phyloP scores from a whole-genome alignment of 495 filamentous ascomycete genomes.

The Elasticomyces elasticus region DNA sequence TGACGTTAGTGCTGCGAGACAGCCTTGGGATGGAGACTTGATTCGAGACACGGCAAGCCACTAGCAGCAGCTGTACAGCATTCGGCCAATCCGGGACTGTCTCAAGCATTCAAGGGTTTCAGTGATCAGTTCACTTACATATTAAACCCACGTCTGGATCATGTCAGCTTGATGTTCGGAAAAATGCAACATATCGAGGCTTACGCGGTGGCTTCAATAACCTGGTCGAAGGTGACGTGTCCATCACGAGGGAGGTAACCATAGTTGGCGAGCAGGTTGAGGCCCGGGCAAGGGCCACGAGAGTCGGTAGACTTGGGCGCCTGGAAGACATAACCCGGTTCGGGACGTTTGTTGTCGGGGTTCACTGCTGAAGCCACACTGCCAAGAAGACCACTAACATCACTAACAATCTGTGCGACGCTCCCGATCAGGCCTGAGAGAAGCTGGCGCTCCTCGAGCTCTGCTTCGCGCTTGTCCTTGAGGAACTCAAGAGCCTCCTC shows the following conservation, averaged over 20 bases:
- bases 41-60: too few species aligned
- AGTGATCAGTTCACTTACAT: too few species aligned
- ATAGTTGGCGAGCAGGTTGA: constrained; percentile 46
- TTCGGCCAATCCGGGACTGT: too few species aligned
- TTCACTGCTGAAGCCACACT: background rate
- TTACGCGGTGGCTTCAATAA: constrained; percentile 26
- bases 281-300: constrained; percentile 40
- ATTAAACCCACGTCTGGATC: constrained; percentile 34
- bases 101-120: too few species aligned
- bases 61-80: too few species aligned
- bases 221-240: constrained; percentile 19
- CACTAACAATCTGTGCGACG: background rate
- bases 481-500: constrained; percentile 1
- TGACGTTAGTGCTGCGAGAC: too few species aligned
- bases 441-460: constrained; percentile 6
- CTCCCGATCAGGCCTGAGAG: background rate
- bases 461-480: constrained; percentile 1
- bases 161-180: constrained; percentile 28
- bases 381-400: background rate
- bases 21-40: too few species aligned
- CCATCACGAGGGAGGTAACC: constrained; percentile 35
- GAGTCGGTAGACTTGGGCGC: constrained; percentile 3
- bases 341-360: constrained; percentile 7
- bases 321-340: background rate
- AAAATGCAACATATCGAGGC: constrained; percentile 21